A percentile compares a stretch with the other conserved stretches of the same genome.
Conservation (phyloP, 2,329 filamentous ascomycete genomes). For the Colletotrichum somersetense region DNA sequence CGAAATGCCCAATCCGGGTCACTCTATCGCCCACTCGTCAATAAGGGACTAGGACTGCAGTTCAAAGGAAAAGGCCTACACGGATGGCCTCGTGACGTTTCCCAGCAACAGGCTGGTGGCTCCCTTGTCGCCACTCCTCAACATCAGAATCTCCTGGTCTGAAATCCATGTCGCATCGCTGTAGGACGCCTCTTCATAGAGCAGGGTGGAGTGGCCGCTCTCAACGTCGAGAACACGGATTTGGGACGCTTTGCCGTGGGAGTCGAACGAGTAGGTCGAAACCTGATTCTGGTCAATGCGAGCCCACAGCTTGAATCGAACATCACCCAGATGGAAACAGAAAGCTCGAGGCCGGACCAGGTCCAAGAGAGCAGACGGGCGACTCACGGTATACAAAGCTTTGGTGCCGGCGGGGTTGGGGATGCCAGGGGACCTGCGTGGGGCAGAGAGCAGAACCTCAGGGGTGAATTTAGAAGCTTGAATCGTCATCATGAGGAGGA, state of each 20-base stretch:
- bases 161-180: slow-evolving; percentile 83
- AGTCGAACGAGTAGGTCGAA: slow-evolving; percentile 84
- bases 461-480: slow-evolving; percentile 79
- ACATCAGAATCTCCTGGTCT: slow-evolving; percentile 70
- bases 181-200: slow-evolving; percentile 74
- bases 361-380: background rate
- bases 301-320: slow-evolving; percentile 1
- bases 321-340: background rate
- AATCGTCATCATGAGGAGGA: slow-evolving; percentile 71
- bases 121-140: slow-evolving; percentile 64
- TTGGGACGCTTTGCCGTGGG: slow-evolving; percentile 76
- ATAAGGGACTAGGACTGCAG: no score
- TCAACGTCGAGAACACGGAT: slow-evolving; percentile 78
- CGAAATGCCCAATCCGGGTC: slow-evolving; percentile 62
- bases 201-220: slow-evolving; percentile 72
- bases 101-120: slow-evolving; percentile 61
- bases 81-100: slow-evolving; percentile 51
- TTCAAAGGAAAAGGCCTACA: slow-evolving; percentile 51
- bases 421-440: slow-evolving; percentile 76
- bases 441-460: slow-evolving; percentile 81
- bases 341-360: no score
- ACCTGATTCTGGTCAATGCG: slow-evolving; percentile 54
- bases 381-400: slow-evolving; percentile 72
- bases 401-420: slow-evolving; percentile 76
- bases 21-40: slow-evolving; percentile 40